phyloP scores from a whole-genome alignment of 2,329 filamentous ascomycete species.

The Aspergillus uvarum region DNA sequence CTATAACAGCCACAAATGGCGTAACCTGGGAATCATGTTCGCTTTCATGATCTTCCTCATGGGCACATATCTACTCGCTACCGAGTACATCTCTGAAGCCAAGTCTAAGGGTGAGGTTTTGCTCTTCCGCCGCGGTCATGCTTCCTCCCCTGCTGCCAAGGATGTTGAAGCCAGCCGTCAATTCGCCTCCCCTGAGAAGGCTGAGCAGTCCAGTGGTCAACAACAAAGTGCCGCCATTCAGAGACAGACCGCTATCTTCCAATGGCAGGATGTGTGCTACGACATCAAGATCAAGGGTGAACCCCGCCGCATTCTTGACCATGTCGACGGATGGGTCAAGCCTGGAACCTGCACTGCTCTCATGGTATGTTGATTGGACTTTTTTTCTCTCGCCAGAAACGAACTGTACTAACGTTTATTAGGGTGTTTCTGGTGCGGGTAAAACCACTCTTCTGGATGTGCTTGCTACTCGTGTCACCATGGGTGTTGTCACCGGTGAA shows the following conservation, averaged over 20 bases:
- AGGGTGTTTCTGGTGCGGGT: conserved; percentile 81
- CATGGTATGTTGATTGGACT: conserved; percentile 56
- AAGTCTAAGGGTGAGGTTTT: conserved; percentile 76
- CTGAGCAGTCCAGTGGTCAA: conserved; percentile 25
- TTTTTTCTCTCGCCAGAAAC: not conserved
- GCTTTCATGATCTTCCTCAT: conserved; percentile 65
- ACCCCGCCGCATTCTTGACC: conserved; percentile 71
- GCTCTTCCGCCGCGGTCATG: conserved; percentile 70
- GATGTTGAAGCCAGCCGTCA: conserved; percentile 29
- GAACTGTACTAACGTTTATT: conserved; percentile 20
- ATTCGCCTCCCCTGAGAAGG: conserved; percentile 34
- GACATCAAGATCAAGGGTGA: conserved; percentile 79
- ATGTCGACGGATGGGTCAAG: conserved; percentile 92
- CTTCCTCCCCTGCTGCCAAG: conserved; percentile 47
- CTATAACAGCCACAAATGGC: conserved; percentile 60
- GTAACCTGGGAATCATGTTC: conserved; percentile 68
- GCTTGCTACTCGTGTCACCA: conserved; percentile 79
- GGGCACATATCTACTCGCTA: conserved; percentile 60
- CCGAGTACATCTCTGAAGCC: conserved; percentile 62
- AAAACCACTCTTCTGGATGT: conserved; percentile 90
- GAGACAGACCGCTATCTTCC: conserved; percentile 74
- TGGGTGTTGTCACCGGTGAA: conserved; percentile 83
- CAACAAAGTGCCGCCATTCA: conserved; percentile 48
- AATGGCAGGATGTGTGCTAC: conserved; percentile 83
- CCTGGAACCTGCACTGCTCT: conserved; percentile 85